phyloP scores from a whole-genome alignment of 148 eudicot species.

The Camellia japonica region DNA sequence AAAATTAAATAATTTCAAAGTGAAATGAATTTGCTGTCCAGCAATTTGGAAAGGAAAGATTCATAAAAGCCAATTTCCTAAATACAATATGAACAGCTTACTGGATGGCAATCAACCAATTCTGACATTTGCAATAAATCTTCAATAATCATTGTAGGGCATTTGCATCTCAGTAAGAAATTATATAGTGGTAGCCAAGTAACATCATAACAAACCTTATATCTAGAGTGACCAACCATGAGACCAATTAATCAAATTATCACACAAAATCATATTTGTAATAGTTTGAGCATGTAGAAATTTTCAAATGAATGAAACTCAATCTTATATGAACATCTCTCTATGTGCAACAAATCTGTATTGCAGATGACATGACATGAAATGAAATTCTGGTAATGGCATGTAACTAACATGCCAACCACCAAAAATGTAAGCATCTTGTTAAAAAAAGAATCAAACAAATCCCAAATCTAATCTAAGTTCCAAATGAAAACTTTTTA shows the following conservation, averaged over 20 bases:
- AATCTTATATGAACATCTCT: background rate
- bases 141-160: background rate
- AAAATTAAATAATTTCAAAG: no score
- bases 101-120: background rate
- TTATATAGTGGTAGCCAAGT: background rate
- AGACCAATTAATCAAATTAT: background rate
- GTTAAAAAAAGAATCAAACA: background rate
- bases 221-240: background rate
- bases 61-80: background rate
- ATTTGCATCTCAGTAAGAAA: background rate
- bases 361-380: background rate
- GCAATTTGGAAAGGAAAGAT: background rate
- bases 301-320: background rate
- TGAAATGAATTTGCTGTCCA: background rate
- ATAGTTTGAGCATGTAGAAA: background rate
- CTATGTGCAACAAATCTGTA: background rate
- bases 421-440: background rate
- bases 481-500: background rate
- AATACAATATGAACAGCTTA: background rate
- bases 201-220: background rate
- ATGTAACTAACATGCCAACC: constrained; percentile 5
- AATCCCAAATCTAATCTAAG: background rate
- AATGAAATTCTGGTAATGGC: background rate
- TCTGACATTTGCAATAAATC: background rate
- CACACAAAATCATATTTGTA: background rate